Base-by-base conservation (phyloP, 1,284 basidiomycete species). In the Kwoniella shivajii region DNA sequence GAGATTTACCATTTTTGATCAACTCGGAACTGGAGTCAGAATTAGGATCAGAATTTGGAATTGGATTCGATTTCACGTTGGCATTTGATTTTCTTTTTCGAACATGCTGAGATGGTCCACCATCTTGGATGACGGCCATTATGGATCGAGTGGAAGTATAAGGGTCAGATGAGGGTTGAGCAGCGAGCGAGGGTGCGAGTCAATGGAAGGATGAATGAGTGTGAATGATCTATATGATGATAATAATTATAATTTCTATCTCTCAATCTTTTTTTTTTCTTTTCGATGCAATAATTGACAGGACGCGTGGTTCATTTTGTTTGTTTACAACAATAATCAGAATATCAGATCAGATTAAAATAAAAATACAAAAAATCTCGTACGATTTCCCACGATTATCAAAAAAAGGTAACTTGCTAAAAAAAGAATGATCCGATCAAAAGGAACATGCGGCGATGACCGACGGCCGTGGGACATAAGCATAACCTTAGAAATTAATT, bases 1-100 rank as follows among this genome's bases (percentile, higher is more conserved):
- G 64, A 16, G 60, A 65, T 16, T 59, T 55, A 7, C 67, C 63
- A 47, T 61, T 61, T 36, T 56, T 43, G 56, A 68, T 67, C n/a
- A n/a, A n/a, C n/a, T n/a, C n/a, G n/a, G n/a, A n/a, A n/a, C n/a
- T n/a, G n/a, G n/a, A n/a, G n/a, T n/a, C n/a, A n/a, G n/a, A n/a
- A n/a, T n/a, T n/a, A 37, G 61, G 56, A 22, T 66, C 64, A 48
- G 68, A 65, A 37, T 48, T 57, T 20, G 52, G 45, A 34, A n/a
- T 60, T 31, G 26, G 31, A 26, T 7, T 24, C 29, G 26, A n/a
- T n/a, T 48, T 31, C 29, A 20, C 11, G 29, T 29, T 37, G 48
- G 42, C 54, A 37, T 56, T 51, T 1, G 31, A 39, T 16, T 54
- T 54, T 22, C 27, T 38, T 45, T 47, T 38, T 27, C 52, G 27